Base-by-base conservation (phyloP, 345 rosid genomes). In the Erysimum cheiranthoides region DNA sequence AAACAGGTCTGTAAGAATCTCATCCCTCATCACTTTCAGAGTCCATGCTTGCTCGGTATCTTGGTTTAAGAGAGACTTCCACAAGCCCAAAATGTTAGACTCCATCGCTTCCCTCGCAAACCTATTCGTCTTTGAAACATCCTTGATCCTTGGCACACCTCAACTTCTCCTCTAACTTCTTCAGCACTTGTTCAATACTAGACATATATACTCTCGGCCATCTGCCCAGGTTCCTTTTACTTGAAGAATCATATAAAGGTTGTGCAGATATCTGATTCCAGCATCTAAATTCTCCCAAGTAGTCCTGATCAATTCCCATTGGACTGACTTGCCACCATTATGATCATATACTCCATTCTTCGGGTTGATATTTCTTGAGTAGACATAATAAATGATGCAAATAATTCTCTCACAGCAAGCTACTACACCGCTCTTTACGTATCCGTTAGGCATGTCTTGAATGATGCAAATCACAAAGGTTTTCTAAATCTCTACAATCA, bases 271-370 rank as follows among this genome's bases (percentile, higher is more conserved):
- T 32, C n/a, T n/a, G 42, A 58, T 9, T 8, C 40, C 40, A 6
- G 32, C 61, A 8, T 6, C 6, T 14, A 57, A 57, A 8, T 57
- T 25, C 27, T n/a, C 9, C 62, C 62, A 58, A 58, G 42, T 9
- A 13, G 25, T 58, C 3, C 12, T 58, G 40, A 58, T 16, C 40
- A 58, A 34, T 16, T 58, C 62, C 62, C 62, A 58, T 2, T 58
- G 62, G 3, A 58, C 42, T 10, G 42, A 58, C 16, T 12, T 52
- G 27, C 5, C 2, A 2, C 27, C 14, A n/a, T 27, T 14, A 8
- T 14, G 39, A 8, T 14, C 3, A 56, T 1, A 56, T 12, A 31
- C 61, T 3, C 61, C 39, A 3, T 58, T 58, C 40, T 57, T 57
- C 0, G 61, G 61, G 8, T 57, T 32, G 40, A 57, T 57, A 16